A percentile compares a stretch with the other conserved stretches of the same genome.
These are phyloP conservation scores for Fusarium sp. DNA, from an alignment of 2,329 filamentous ascomycete species.

Conservation along the genomic window DNA sequence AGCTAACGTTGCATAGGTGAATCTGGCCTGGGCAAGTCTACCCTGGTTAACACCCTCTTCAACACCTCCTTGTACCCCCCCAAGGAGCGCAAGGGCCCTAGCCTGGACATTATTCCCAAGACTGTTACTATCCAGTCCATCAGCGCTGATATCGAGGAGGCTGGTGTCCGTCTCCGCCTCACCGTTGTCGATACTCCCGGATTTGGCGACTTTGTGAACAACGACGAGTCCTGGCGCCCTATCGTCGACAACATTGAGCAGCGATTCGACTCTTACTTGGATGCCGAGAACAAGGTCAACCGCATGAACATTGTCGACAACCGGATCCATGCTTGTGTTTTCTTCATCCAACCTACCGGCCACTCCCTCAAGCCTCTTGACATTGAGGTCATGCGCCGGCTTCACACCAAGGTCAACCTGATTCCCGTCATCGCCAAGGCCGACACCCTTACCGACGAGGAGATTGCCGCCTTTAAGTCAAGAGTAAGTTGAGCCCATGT, in stretches of 20 bases:
- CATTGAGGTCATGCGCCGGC: slow-evolving; percentile 98
- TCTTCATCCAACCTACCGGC: slow-evolving; percentile 99
- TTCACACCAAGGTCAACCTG: slow-evolving; percentile 99
- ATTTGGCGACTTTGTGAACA: slow-evolving; percentile 99
- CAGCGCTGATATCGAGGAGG: slow-evolving; percentile 97
- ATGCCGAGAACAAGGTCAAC: slow-evolving; percentile 99
- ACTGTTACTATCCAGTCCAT: slow-evolving; percentile 95
- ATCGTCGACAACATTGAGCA: slow-evolving; percentile 99
- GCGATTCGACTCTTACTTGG: slow-evolving; percentile 96
- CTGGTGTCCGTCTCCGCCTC: slow-evolving; percentile 92
- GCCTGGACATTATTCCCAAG: slow-evolving; percentile 98
- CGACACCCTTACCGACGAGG: slow-evolving; percentile 96
- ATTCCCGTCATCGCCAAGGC: slow-evolving; percentile 99
- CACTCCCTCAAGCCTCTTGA: slow-evolving; percentile 98
- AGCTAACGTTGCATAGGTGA: slow-evolving; percentile 70
- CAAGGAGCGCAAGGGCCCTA: slow-evolving; percentile 97
- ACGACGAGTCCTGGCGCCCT: slow-evolving; percentile 98
- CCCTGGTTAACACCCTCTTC: slow-evolving; percentile 98
- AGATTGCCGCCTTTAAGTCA: slow-evolving; percentile 93
- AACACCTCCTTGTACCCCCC: slow-evolving; percentile 99
- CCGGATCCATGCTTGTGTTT: slow-evolving; percentile 97
- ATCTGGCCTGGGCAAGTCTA: slow-evolving; percentile 98
- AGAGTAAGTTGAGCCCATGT: slow-evolving; percentile 73
- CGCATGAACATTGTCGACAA: slow-evolving; percentile 99
- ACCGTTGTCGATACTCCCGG: slow-evolving; percentile 98